A percentile compares a stretch with the other conserved stretches of the same genome.
Conservation (phyloP, 208 protist species). For the Naegleria gruberi region DNA sequence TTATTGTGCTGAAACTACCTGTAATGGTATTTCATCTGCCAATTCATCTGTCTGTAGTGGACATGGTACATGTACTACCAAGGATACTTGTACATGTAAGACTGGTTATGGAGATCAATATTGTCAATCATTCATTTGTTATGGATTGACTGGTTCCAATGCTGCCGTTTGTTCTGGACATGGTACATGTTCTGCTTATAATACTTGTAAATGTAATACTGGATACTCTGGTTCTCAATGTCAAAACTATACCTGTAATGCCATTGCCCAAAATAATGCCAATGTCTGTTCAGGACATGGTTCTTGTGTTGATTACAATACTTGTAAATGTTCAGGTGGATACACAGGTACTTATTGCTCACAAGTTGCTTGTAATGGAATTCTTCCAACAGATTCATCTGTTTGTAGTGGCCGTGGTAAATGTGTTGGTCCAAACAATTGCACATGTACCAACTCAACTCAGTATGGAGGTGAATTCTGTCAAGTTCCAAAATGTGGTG, state of each 20-base stretch:
- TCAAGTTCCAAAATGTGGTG: not conserved
- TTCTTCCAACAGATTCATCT: not conserved
- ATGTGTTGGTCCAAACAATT: not conserved
- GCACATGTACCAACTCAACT: not conserved
- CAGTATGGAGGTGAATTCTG: not conserved
- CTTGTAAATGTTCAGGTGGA: not conserved
- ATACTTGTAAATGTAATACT: not conserved
- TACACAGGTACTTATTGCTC: not conserved
- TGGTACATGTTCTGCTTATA: not conserved
- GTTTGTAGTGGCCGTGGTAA: not conserved
- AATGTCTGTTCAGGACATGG: not conserved
- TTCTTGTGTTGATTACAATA: not conserved
- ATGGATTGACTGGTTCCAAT: not conserved
- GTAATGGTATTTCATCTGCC: not conserved
- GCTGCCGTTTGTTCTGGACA: not conserved
- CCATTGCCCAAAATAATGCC: not conserved
- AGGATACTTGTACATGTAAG: not conserved
- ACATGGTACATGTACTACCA: not conserved
- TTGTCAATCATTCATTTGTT: not conserved
- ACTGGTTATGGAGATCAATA: not conserved
- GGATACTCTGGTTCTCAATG: not conserved
- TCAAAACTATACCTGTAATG: not conserved
- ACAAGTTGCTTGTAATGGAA: not conserved
- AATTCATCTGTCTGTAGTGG: not conserved
- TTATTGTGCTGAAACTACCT: not conserved